phyloP scores from a whole-genome alignment of 257 asterid genomes.

The Voacanga thouarsii region DNA sequence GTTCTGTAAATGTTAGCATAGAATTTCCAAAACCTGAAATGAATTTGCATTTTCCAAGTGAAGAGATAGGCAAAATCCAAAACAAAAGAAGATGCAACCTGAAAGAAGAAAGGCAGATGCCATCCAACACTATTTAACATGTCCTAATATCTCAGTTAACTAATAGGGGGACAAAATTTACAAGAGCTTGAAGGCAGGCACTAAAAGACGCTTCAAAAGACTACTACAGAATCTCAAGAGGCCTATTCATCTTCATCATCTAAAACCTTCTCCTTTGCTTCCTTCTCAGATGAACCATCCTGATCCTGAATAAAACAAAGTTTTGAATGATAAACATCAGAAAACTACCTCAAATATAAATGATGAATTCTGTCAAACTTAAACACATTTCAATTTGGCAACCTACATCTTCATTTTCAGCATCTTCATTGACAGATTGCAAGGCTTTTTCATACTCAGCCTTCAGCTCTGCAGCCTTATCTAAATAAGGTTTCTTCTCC shows the following conservation, averaged over 20 bases:
- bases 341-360: neutral
- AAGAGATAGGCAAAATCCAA: neutral
- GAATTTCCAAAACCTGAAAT: neutral
- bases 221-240: neutral
- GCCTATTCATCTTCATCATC: slow-evolving; percentile 42
- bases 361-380: neutral
- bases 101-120: neutral
- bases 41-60: neutral
- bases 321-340: neutral
- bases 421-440: slow-evolving; percentile 25
- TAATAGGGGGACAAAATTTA: slow-evolving; percentile 31
- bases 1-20: neutral
- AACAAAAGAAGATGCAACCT: neutral
- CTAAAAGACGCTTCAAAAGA: slow-evolving; percentile 3
- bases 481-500: slow-evolving; percentile 62
- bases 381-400: neutral
- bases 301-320: slow-evolving; percentile 28
- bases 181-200: slow-evolving; percentile 28
- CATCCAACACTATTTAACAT: neutral
- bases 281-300: slow-evolving; percentile 22
- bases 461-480: slow-evolving; percentile 76
- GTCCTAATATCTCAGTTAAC: neutral
- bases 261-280: slow-evolving; percentile 24
- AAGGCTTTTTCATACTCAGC: slow-evolving; percentile 52
- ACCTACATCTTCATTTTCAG: slow-evolving; percentile 7